Evolutionary conservation across 2,329 filamentous ascomycete genomes (phyloP), one percentile per base, ranked within the genome.

Genomic region (Beauveria bassiana): DNA sequence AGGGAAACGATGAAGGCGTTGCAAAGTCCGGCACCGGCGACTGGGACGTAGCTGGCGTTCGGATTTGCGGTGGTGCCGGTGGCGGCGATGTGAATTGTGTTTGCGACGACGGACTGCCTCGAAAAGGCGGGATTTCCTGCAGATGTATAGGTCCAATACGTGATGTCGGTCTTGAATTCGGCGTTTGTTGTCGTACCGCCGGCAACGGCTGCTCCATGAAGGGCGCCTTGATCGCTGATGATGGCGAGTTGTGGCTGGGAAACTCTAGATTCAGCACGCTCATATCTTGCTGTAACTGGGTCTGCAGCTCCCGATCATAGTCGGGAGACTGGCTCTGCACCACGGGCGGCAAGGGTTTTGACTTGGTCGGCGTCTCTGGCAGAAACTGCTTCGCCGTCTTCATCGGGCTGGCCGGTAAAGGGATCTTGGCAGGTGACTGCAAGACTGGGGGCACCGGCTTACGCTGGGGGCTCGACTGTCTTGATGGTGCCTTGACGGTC

Each of bases 271-370:
- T 84, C 65, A 88, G 73, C 65, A 78, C 78, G 34, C 78, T 77
- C 75, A 88, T 82, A 64, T 88, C 86, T 62, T 80, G 80, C 65
- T 84, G 83, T n/a, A 89, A 72, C 69, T 88, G 84, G 45, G 84
- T 81, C 63, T 86, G 85, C 47, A 87, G 70, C 47, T 81, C 79
- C 51, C 78, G 77, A 66, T 88, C 85, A 66, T 86, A 86, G 62
- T 86, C 85, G 9, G 80, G 77, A 4, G 84, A 84, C 58, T 80
- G 79, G 20, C 77, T 73, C 3, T 76, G 70, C 6, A 79, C 77
- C 9, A 76, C 69, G 6, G 78, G 77, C 18, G 81, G 79, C 66
- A 78, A 76, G 47, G 81, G 75, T 61, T 78, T 78, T n/a, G 75
- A 70, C 24, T 75, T 49, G 43, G 20, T 73, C 24, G 84, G 81